phyloP scores from a whole-genome alignment of 2,329 filamentous ascomycete species.

The Fusarium fracticaudum region DNA sequence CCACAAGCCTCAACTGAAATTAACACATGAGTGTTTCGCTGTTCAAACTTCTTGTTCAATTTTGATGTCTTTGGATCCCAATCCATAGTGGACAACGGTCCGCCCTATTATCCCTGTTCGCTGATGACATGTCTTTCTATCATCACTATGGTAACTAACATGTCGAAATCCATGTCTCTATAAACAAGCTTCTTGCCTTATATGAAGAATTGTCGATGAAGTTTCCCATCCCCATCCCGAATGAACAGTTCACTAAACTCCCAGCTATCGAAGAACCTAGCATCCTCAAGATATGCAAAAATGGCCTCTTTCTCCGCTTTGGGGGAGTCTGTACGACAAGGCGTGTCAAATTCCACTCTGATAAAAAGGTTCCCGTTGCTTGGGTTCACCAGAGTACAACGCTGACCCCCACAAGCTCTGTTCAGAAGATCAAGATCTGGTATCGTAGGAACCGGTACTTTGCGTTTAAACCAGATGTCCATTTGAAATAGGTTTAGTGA shows the following conservation, averaged over 20 bases:
- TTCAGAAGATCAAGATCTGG: neutral
- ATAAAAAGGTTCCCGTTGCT: neutral
- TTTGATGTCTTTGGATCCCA: neutral
- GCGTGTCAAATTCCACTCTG: neutral
- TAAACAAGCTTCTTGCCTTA: neutral
- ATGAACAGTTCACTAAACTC: neutral
- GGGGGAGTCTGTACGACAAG: neutral
- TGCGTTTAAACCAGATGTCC: neutral
- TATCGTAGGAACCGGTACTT: neutral
- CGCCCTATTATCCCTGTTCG: neutral
- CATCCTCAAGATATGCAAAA: neutral
- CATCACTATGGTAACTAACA: neutral
- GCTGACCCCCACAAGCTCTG: neutral
- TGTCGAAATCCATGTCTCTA: neutral
- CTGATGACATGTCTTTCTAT: neutral
- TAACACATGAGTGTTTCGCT: too few relatives aligned
- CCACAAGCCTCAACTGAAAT: too few relatives aligned
- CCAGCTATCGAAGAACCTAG: neutral
- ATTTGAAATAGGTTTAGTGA: neutral
- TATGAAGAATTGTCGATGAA: neutral
- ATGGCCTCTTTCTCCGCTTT: neutral
- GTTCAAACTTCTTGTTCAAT: neutral
- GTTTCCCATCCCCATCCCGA: neutral
- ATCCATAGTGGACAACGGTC: accelerated
- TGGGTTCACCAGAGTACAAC: neutral